These are phyloP conservation scores for Hymenotorrendiella dingleyae DNA, from an alignment of 2,329 filamentous ascomycete species.

Conservation along the genomic window DNA sequence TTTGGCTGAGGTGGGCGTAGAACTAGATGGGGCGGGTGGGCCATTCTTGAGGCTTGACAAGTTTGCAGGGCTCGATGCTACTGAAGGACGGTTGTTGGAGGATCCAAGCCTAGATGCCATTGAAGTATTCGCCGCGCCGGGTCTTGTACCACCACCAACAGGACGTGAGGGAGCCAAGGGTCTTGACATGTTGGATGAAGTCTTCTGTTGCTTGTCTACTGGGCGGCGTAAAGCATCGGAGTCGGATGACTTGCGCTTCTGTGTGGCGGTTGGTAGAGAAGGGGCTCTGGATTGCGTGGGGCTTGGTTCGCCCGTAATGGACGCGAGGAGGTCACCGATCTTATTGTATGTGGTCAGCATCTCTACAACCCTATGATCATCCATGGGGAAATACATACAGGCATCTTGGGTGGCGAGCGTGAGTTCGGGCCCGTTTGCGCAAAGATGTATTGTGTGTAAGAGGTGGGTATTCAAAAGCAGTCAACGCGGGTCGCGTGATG, in stretches of 20 bases:
- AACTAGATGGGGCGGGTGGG: slow-evolving; percentile 21
- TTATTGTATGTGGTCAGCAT: slow-evolving; percentile 27
- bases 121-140: slow-evolving; percentile 16
- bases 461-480: slow-evolving; percentile 5
- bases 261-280: slow-evolving; percentile 30
- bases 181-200: slow-evolving; percentile 12
- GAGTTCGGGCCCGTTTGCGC: background rate
- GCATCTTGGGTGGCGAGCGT: slow-evolving; percentile 19
- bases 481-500: slow-evolving; percentile 19
- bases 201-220: slow-evolving; percentile 39
- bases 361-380: slow-evolving; percentile 7
- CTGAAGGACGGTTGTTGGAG: slow-evolving; percentile 4
- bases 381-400: slow-evolving; percentile 20
- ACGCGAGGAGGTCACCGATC: slow-evolving; percentile 54
- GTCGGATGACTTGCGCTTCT: slow-evolving; percentile 55
- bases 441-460: background rate
- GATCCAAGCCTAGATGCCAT: slow-evolving; percentile 18
- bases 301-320: slow-evolving; percentile 50
- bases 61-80: background rate
- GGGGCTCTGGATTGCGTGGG: slow-evolving; percentile 31
- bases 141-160: slow-evolving; percentile 10
- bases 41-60: slow-evolving; percentile 21
- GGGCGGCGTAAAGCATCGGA: slow-evolving; percentile 38
- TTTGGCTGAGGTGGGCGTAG: slow-evolving; percentile 12
- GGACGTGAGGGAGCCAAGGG: slow-evolving; percentile 20